Percentiles rank a stretch among this genome's conserved stretches.
phyloP scores from a whole-genome alignment of 257 asterid genomes.

The Primulina huaijiensis region DNA sequence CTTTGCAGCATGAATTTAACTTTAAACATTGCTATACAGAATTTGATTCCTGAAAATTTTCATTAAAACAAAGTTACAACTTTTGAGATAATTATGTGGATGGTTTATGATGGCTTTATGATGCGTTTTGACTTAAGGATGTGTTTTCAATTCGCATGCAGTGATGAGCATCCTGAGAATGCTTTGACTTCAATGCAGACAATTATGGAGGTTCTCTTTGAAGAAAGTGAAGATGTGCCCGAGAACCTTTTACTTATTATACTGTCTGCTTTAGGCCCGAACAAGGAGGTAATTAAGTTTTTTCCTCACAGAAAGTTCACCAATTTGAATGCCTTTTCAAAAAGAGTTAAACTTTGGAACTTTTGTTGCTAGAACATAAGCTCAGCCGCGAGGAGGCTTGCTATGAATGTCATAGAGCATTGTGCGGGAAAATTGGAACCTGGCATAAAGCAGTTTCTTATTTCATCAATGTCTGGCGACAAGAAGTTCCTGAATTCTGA shows the following conservation, averaged over 20 bases:
- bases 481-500: conserved; percentile 50
- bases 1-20: conserved; percentile 16
- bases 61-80: conserved; percentile 13
- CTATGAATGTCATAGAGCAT: conserved; percentile 68
- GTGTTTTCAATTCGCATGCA: conserved; percentile 34
- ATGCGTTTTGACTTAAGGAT: conserved; percentile 14
- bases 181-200: conserved; percentile 88
- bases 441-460: conserved; percentile 73
- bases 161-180: conserved; percentile 77
- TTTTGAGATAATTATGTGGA: conserved; percentile 9
- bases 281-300: conserved; percentile 50
- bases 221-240: conserved; percentile 87
- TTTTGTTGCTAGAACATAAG: conserved; percentile 54
- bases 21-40: conserved; percentile 16
- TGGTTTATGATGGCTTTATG: conserved; percentile 17
- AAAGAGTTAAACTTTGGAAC: conserved; percentile 20
- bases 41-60: conserved; percentile 4
- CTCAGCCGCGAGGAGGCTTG: conserved; percentile 74
- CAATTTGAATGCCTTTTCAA: conserved; percentile 8
- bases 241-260: conserved; percentile 68
- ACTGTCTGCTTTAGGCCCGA: conserved; percentile 74
- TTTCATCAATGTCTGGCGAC: conserved; percentile 90
- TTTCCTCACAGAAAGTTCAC: conserved; percentile 18
- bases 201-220: conserved; percentile 81
- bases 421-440: conserved; percentile 89